Evolutionary conservation across 768 basidiomycete genomes (phyloP).

Genomic region (Amanita inopinata): DNA sequence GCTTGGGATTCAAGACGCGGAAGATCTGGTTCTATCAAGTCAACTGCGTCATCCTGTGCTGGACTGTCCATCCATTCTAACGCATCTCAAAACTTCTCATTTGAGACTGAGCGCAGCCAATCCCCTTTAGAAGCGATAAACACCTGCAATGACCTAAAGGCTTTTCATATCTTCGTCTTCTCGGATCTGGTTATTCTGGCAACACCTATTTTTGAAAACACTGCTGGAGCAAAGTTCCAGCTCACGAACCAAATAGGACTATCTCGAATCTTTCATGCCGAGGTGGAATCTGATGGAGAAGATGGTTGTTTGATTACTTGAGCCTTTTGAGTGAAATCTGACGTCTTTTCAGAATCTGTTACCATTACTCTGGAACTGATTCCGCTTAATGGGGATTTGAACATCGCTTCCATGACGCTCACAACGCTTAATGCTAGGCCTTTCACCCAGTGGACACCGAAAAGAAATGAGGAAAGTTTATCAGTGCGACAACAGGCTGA

Average conservation of each 20-base stretch:
- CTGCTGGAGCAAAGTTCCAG: conserved; percentile 16
- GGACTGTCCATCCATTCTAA: conserved; percentile 7
- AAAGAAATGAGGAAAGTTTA: neutral
- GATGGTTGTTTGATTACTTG: conserved; percentile 4
- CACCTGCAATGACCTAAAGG: neutral
- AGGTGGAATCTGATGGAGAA: neutral
- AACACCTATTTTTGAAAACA: conserved; percentile 18
- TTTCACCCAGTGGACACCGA: neutral
- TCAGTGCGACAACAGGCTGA: conserved; percentile 9
- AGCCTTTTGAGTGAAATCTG: neutral
- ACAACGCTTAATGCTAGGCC: conserved; percentile 5
- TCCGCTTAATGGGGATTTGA: conserved; percentile 2
- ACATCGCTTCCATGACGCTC: conserved; percentile 2
- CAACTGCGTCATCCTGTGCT: conserved; percentile 17
- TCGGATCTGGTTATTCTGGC: conserved; percentile 62
- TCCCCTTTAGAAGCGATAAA: neutral
- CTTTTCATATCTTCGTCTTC: conserved; percentile 38
- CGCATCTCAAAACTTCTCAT: conserved; percentile 1
- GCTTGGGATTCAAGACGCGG: conserved; percentile 32
- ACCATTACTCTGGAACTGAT: conserved; percentile 6
- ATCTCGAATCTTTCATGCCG: conserved; percentile 34
- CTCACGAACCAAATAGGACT: conserved; percentile 28
- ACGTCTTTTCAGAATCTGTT: neutral
- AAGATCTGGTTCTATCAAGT: conserved; percentile 31
- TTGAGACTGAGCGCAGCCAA: neutral